phyloP scores from a whole-genome alignment of 768 basidiomycete genomes.

The Rhizopogon vinicolor region DNA sequence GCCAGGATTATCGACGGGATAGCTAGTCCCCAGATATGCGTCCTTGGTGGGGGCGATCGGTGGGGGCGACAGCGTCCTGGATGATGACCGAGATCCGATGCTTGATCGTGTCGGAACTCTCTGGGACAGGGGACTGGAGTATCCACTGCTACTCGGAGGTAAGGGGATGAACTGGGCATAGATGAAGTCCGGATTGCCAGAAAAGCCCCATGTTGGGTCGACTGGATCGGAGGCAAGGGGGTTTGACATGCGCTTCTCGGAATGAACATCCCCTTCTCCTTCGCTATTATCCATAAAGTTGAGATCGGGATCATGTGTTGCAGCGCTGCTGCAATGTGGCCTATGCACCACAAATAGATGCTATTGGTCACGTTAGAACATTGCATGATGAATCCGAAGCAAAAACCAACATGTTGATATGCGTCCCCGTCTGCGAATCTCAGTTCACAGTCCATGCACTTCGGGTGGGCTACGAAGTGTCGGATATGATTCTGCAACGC shows the following conservation, averaged over 20 bases:
- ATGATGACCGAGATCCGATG: conserved; percentile 5
- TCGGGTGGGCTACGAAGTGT: conserved; percentile 39
- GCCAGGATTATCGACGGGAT: conserved; percentile 18
- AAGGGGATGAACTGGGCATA: conserved; percentile 26
- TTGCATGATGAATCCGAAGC: background rate
- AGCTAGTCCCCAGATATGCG: conserved; percentile 26
- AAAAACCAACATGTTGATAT: conserved; percentile 27
- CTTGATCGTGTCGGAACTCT: conserved; percentile 5
- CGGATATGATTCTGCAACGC: conserved; percentile 36
- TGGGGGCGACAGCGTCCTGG: conserved; percentile 1
- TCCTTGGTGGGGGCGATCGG: conserved; percentile 16
- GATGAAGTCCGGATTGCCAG: conserved; percentile 12
- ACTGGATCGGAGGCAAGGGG: conserved; percentile 9
- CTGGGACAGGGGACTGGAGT: conserved; percentile 27
- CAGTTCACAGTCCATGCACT: conserved; percentile 35
- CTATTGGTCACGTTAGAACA: conserved; percentile 5
- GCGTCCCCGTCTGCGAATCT: conserved; percentile 36
- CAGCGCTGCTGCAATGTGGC: conserved; percentile 2
- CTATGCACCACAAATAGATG: conserved; percentile 24
- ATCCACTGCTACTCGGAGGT: conserved; percentile 25
- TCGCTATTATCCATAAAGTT: background rate
- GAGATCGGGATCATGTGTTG: background rate
- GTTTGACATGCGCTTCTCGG: background rate
- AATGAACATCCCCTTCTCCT: background rate
- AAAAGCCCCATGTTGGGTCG: conserved; percentile 20